phyloP scores from a whole-genome alignment of 768 basidiomycete genomes.

The Cubamyces lactineus region DNA sequence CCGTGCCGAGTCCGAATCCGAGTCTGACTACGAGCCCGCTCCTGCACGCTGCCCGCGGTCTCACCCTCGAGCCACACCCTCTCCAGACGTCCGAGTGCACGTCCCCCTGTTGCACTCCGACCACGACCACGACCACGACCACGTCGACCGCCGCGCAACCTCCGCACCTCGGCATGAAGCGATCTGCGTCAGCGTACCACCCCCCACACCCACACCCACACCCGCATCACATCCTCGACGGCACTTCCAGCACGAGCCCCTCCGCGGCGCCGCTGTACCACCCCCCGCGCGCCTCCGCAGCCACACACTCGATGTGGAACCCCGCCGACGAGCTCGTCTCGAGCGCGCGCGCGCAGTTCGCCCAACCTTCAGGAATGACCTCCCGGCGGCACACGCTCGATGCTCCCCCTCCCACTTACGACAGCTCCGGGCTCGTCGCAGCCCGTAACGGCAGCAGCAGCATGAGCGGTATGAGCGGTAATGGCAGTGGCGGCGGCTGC shows the following conservation, averaged over 20 bases:
- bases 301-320: conserved; percentile 10
- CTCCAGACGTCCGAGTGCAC: neutral
- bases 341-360: neutral
- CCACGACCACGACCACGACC: neutral
- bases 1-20: no score
- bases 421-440: no score
- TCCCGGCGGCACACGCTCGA: neutral
- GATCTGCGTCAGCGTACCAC: neutral
- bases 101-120: neutral
- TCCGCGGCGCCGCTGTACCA: no score
- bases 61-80: neutral
- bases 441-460: neutral
- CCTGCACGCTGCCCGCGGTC: neutral
- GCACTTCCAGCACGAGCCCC: no score
- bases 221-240: neutral
- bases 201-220: neutral
- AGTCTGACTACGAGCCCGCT: neutral
- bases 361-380: neutral
- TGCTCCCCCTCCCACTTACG: neutral
- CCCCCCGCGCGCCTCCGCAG: neutral
- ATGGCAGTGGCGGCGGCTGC: no score
- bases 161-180: neutral
- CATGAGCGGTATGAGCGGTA: neutral
- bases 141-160: neutral
- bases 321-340: conserved; percentile 21